Evolutionary conservation across 1,284 basidiomycete genomes (phyloP).

Genomic region (Porogramme epimiltina): DNA sequence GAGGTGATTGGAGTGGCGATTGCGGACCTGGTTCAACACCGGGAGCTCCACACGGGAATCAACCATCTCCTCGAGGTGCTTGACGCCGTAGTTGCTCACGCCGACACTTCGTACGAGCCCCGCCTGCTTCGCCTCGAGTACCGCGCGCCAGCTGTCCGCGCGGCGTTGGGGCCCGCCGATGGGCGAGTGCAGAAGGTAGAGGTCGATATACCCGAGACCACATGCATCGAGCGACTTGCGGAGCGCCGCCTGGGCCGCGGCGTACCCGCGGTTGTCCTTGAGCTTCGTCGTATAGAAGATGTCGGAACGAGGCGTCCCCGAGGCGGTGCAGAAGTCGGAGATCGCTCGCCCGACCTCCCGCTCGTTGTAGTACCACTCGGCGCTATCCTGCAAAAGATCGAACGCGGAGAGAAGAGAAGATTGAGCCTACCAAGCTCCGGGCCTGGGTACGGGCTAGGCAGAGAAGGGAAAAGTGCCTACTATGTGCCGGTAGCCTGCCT

Average conservation of each 20-base stretch:
- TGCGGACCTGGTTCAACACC: constrained; percentile 66
- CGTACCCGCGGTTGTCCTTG: constrained; percentile 58
- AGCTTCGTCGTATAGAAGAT: constrained; percentile 76
- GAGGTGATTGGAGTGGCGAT: background rate
- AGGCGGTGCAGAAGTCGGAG: constrained; percentile 51
- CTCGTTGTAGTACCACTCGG: constrained; percentile 74
- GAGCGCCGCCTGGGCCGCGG: constrained; percentile 50
- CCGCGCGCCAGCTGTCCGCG: constrained; percentile 57
- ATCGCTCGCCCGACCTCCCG: constrained; percentile 62
- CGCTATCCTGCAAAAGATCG: constrained; percentile 44
- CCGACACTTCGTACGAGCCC: constrained; percentile 68
- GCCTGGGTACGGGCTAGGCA: too few species aligned
- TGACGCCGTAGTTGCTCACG: constrained; percentile 70
- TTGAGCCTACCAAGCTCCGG: too few species aligned
- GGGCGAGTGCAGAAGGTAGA: constrained; percentile 74
- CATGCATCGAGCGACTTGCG: constrained; percentile 54
- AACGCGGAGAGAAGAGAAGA: constrained; percentile 20
- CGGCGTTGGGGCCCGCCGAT: constrained; percentile 53
- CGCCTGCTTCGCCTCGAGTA: constrained; percentile 58
- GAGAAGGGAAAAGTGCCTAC: constrained; percentile 40
- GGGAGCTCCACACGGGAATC: constrained; percentile 52
- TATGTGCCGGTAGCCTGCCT: constrained; percentile 70
- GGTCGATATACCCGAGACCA: constrained; percentile 61
- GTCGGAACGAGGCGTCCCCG: constrained; percentile 49
- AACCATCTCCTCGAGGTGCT: constrained; percentile 65